Evolutionary conservation across 2,329 filamentous ascomycete genomes (phyloP), one percentile per base, ranked within the genome.

Genomic region (Aureobasidium sp.): DNA sequence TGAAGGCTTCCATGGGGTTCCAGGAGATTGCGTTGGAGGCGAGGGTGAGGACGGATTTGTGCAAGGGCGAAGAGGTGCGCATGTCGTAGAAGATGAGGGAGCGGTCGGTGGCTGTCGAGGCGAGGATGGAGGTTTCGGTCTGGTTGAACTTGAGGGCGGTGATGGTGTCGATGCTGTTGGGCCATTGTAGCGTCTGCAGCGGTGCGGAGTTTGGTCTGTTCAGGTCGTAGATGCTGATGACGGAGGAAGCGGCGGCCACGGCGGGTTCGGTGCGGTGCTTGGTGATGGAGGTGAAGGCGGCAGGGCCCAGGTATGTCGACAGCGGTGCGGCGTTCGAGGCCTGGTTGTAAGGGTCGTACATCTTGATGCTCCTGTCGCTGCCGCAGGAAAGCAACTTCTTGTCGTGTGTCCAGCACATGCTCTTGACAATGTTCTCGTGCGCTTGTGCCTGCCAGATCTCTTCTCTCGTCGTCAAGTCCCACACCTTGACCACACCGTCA

Each of bases 1-100:
- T 96, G 80, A 96, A 96, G 8, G 91, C 89, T 74, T 96, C 92
- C 87, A 97, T 94, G 0, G 94, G 94, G 68, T 97, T 97, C 91
- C 93, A 99, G 47, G 88, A 82, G 58, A 97, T 82, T 53, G 86
- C 83, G 77, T 96, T 97, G 63, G 85, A 88, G 40, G 91, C 85
- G 67, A 99, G 88, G 59, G 84, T 89, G 67, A 97, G 83, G 14
- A 91, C 82, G 0, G 89, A 87, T 71, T 92, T 92, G 65, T 89
- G 83, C 19, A 97, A 80, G 12, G 94, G 90, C 40, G 87, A 90
- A 5, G 86, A 88, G 14, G 93, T 96, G 57, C 94, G 86, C 49
- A 97, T 81, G 72, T 99, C 94, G 75, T 97, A 97, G 64, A 99
- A 82, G 45, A 97, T 87, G 64, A 99, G 78, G 31, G 88, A 90